Base-by-base conservation (phyloP, 331 rosid species). In the Rhamnella rubrinervis region DNA sequence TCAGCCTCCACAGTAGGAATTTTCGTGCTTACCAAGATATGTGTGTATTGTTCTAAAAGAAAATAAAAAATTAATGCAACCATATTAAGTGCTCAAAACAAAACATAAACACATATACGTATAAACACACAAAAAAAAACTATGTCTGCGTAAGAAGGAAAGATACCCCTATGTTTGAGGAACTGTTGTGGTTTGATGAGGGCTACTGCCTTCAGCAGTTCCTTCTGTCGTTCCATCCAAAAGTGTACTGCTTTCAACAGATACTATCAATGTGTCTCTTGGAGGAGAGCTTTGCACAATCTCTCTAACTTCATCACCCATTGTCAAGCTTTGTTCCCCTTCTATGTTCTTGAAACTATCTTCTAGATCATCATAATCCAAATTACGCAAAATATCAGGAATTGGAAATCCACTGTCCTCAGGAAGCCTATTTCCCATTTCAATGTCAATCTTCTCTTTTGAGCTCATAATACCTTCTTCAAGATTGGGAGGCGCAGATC, bases 361-460 rank as follows among this genome's bases (percentile, higher is more conserved):
- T 65, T 75, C 95, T 28, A 79, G 80, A 74, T 77, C 66, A 74
- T 80, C 86, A 46, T 72, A 85, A 41, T 90, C 86, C 67, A 85
- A 84, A 65, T 89, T 68, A 37, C 78, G 78, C 80, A 88, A 63
- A 61, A 88, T 80, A 41, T 85, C 85, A 7, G 98, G 92, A 73
- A 87, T 58, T 15, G 87, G 84, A 58, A 81, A 53, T 61, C 70
- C 74, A 49, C 72, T 71, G 59, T 86, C 81, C 63, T 84, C 92
- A 8, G 73, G 69, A 61, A 10, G 67, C 85, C 62, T 82, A 56
- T 81, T 75, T 82, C 97, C 97, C 93, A 79, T 85, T 80, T 93
- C 98, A 74, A 90, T 61, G 74, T 93, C 97, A 67, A 83, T 78
- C 75, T 91, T 93, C 84, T 83, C 95, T 80, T 88, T 83, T 3